Evolutionary conservation across 108 stramenopile genomes (phyloP).

Genomic region (Pseudonitzschia delicatissima): DNA sequence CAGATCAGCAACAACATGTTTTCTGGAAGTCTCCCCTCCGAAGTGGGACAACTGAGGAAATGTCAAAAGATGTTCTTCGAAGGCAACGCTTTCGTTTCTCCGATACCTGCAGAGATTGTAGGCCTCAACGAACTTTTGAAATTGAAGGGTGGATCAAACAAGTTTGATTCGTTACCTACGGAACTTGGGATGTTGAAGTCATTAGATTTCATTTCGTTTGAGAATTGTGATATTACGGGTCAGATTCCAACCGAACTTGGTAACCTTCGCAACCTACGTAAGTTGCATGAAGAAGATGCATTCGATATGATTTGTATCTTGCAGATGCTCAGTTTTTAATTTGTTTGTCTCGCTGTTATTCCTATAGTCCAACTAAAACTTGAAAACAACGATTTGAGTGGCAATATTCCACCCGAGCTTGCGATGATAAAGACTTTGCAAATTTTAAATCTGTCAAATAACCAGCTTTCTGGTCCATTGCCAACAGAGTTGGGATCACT

Average conservation of each 20-base stretch:
- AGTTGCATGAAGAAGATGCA: neutral
- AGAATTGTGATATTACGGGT: conserved; percentile 45
- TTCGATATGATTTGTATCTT: neutral
- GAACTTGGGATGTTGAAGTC: conserved; percentile 39
- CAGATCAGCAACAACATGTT: conserved; percentile 46
- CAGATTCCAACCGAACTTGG: conserved; percentile 57
- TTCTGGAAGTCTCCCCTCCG: conserved; percentile 38
- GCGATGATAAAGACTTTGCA: conserved; percentile 25
- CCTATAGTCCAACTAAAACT: conserved; percentile 8
- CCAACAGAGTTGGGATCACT: conserved; percentile 26
- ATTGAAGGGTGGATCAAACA: conserved; percentile 35
- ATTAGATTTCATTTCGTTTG: conserved; percentile 35
- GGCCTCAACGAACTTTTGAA: conserved; percentile 26
- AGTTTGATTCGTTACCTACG: conserved; percentile 30
- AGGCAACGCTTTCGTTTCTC: conserved; percentile 43
- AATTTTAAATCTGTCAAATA: conserved; percentile 26
- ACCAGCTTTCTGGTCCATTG: conserved; percentile 21
- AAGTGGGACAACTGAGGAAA: conserved; percentile 36
- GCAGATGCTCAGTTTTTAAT: neutral
- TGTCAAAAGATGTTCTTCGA: conserved; percentile 37
- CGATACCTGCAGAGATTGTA: conserved; percentile 54
- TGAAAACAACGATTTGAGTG: conserved; percentile 5
- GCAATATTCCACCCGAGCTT: conserved; percentile 28
- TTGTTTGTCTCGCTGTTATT: neutral
- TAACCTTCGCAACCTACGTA: conserved; percentile 13